Evolutionary conservation across 306 rosid genomes (phyloP).

Genomic region (Fagus sylvatica): DNA sequence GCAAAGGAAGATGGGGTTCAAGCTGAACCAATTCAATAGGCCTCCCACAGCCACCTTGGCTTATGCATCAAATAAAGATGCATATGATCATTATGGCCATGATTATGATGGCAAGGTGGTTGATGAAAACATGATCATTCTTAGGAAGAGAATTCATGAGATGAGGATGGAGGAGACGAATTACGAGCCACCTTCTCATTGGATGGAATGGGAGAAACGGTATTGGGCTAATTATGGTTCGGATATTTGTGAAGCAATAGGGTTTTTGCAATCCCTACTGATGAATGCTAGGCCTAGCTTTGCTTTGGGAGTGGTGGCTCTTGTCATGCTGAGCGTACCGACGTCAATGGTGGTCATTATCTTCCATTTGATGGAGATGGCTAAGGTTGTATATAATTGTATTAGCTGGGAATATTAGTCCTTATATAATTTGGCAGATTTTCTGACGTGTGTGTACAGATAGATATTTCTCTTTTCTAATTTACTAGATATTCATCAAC

Average conservation of each 20-base stretch:
- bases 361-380: constrained; percentile 13
- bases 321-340: constrained; percentile 29
- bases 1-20: background rate
- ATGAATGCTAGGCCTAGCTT: constrained; percentile 39
- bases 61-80: constrained; percentile 37
- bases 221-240: constrained; percentile 13
- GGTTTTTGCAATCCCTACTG: constrained; percentile 30
- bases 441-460: no score
- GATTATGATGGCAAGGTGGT: constrained; percentile 49
- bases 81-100: constrained; percentile 35
- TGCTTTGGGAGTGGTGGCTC: constrained; percentile 27
- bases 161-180: constrained; percentile 33
- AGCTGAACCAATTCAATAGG: background rate
- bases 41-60: background rate
- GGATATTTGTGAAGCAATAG: constrained; percentile 33
- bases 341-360: constrained; percentile 12
- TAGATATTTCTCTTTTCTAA: no score
- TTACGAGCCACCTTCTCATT: constrained; percentile 8
- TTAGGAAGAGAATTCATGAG: constrained; percentile 50
- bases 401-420: no score
- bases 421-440: no score
- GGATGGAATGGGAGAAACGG: constrained; percentile 45
- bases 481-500: no score
- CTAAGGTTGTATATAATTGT: no score
- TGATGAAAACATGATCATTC: constrained; percentile 59